Evolutionary conservation across 495 filamentous ascomycete species (phyloP), one percentile per base, ranked within the genome.

Genomic region (Sabuloglossum arenarium): DNA sequence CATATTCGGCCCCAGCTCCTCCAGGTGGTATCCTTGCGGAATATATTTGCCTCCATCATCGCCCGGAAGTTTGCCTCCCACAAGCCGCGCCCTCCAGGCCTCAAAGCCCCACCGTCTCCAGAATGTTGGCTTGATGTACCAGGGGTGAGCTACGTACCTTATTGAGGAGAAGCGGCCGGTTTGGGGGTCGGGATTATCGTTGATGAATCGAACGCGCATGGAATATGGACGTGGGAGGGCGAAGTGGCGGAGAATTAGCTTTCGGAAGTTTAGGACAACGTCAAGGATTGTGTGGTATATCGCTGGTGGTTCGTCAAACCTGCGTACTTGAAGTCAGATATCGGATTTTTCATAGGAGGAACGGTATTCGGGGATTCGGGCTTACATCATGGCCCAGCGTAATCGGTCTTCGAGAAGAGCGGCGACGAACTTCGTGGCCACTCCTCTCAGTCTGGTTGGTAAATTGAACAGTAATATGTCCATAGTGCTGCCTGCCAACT

Each of bases 401-500:
- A 52, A 25, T 19, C 21, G 14, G 0, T 23, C 49, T 5, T 25
- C 49, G 5, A 52, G 27, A 11, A 52, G 6, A 21, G 30, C 14
- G 0, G 49, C n/a, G 49, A 25, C 27, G 5, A 72, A 32, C 28
- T 79, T 68, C 14, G 69, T 58, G 0, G 67, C 78, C 9, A 76
- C 60, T 0, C 67, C 66, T 58, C 76, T 75, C 27, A 77, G 55
- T 3, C 64, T 64, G 27, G 56, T 60, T 1, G 83, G 82, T 0
- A 79, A 56, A 64, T 74, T 72, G 60, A 74, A 80, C 24, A 82
- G 60, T n/a, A 85, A 59, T 29, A 85, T 67, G 0, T 70, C 71
- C 0, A 75, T 75, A 0, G 81, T 76, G 58, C 75, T 69, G 47
- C 79, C 70, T 1, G 78, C 79, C 24, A 70, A 68, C 53, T 72